Conservation (phyloP, 2,329 filamentous ascomycete species). For the Neonectria magnoliae region DNA sequence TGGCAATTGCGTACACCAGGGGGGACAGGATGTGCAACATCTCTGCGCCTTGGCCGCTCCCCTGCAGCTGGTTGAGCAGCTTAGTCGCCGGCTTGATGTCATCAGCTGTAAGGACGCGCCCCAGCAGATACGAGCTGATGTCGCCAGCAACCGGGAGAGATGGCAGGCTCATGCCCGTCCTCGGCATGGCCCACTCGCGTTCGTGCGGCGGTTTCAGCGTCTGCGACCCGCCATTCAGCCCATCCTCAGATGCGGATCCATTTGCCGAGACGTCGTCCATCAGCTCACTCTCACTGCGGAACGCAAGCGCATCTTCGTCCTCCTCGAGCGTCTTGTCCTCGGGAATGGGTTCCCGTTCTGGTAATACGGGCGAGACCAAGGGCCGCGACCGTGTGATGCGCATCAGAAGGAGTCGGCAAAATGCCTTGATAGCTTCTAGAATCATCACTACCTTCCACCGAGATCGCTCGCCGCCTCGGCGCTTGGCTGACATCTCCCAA, state of each 20-base stretch:
- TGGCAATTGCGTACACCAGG: constrained; percentile 83
- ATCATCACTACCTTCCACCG: constrained; percentile 90
- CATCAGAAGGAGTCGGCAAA: constrained; percentile 83
- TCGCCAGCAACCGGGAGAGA: constrained; percentile 83
- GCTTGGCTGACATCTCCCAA: constrained; percentile 97
- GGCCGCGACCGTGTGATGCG: constrained; percentile 85
- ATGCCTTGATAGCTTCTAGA: constrained; percentile 85
- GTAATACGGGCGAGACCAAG: constrained; percentile 83
- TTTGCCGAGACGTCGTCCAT: constrained; percentile 54
- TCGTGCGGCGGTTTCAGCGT: constrained; percentile 52
- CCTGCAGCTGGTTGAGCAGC: constrained; percentile 84
- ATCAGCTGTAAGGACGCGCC: constrained; percentile 91
- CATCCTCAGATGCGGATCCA: constrained; percentile 35
- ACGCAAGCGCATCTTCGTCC: constrained; percentile 54
- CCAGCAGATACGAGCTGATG: constrained; percentile 86
- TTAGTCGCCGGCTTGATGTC: constrained; percentile 93
- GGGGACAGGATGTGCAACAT: constrained; percentile 92
- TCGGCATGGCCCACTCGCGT: constrained; percentile 89
- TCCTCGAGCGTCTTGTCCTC: constrained; percentile 62
- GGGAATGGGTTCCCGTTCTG: constrained; percentile 84
- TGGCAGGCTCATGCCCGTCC: constrained; percentile 87
- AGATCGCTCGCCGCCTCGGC: constrained; percentile 79
- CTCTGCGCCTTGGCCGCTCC: constrained; percentile 80
- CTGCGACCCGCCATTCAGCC: constrained; percentile 25
- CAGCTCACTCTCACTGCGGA: constrained; percentile 53